Evolutionary conservation across 805 yeast species (phyloP), one percentile per base, ranked within the genome.

Genomic region (Candida easanensis): DNA sequence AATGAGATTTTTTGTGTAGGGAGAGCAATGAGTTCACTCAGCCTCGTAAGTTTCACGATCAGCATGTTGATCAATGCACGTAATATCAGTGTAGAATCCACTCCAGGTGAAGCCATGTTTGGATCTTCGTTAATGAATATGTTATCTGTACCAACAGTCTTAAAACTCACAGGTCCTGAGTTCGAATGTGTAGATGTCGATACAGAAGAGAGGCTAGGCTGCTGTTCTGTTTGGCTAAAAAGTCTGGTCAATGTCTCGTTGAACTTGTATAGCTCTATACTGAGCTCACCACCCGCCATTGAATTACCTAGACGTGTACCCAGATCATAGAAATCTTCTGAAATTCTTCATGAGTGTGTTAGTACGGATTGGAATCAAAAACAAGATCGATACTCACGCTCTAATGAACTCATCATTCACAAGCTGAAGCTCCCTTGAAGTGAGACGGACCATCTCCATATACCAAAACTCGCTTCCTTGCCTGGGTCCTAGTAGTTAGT

Each of bases 221-320:
- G 41, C 16, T 30, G 42, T n/a, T 27, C 38, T 15, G 39, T 34
- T 13, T 45, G 41, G 22, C 40, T 43, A 27, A 55, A 48, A 5
- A 58, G 35, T 15, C 61, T 38, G 11, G 61, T 53, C 6, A 58
- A 39, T 2, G 57, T 49, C 44, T 57, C 61, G 23, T 58, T 56
- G 36, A 58, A 49, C 28, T 51, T 52, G 48, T 58, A 58, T 3
- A 58, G 36, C 30, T 53, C 52, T 6, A 49, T 45, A 1, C 53
- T 48, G 6, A 48, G 33, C 5, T 51, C 52, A 13, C 44, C 44
- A 0, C 39, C 43, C 10, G 28, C 8, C 32, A 47, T 16, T 13
- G 45, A 36, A 14, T 34, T 30, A 5, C 52, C 52, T 8, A 52
- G 39, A 13, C 41, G 44, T 18, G 44, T 15, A 14, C 47, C 51